Base-by-base conservation (phyloP, 768 basidiomycete genomes). In the Tulasnella sp. region DNA sequence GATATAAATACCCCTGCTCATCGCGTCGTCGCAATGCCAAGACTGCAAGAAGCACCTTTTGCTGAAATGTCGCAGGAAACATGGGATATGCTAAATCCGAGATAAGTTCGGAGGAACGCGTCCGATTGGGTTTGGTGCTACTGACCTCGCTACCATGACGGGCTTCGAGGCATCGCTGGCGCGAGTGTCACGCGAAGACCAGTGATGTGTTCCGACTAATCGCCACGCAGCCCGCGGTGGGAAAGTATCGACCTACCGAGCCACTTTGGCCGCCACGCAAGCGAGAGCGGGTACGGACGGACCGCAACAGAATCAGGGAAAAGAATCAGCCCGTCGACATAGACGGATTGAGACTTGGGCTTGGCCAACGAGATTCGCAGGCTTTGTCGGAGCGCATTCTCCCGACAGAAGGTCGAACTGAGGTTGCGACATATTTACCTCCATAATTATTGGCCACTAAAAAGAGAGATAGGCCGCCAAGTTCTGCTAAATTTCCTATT, bases 11-110 rank as follows among this genome's bases (percentile, higher is more conserved):
- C n/a, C 54, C 54, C 54, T 24, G 24, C 54, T 22, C 54, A 54
- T 11, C n/a, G 24, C 22, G 54, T 54, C 54, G 54, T 54, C 22
- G 54, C 24, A 69, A 69, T 34, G 64, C 64, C 64, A 69, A 60
- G 64, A 8, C 64, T 28, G 3, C 0, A 28, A 28, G 18, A 69
- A 31, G 64, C 46, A 28, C 34, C 34, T 31, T 28, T 37, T 69
- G 64, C 64, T 28, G 16, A 69, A 69, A 69, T 69, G 64, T 69
- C 64, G 64, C 64, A 69, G 28, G 28, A 69, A 31, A 69, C 12
- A 18, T 69, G 64, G 64, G 24, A 18, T 34, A 11, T 37, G 28
- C 64, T 37, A 60, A n/a, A 54, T 69, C 64, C 64, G 34, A 69
- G 64, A 16, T 31, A 64, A 64, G 60, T 64, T 64, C 60, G 60